Conservation (phyloP, 2,329 filamentous ascomycete species). For the Fonsecaea nubica region DNA sequence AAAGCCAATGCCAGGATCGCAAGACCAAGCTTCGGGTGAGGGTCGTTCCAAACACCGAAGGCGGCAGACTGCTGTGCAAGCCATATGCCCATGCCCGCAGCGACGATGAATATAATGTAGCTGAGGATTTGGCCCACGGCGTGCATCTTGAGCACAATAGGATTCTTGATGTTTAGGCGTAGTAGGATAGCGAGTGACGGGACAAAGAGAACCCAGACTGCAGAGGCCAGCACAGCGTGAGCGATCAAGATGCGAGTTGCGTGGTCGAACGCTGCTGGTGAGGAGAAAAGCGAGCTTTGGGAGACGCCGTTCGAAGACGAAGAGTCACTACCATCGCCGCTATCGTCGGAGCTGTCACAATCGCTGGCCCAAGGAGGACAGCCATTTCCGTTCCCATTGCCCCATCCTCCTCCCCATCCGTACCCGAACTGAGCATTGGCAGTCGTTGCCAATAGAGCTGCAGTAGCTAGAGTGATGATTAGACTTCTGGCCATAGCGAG, state of each 20-base stretch:
- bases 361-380: slow-evolving; percentile 18
- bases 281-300: slow-evolving; percentile 21
- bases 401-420: slow-evolving; percentile 21
- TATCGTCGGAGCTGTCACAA: slow-evolving; percentile 20
- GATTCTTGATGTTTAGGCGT: slow-evolving; percentile 37
- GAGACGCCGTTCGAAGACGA: slow-evolving; percentile 15
- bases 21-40: slow-evolving; percentile 43
- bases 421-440: slow-evolving; percentile 20
- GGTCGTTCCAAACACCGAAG: slow-evolving; percentile 39
- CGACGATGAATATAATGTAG: slow-evolving; percentile 43
- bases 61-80: slow-evolving; percentile 39
- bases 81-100: slow-evolving; percentile 43
- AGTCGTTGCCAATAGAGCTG: slow-evolving; percentile 16
- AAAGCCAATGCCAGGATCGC: slow-evolving; percentile 42
- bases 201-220: slow-evolving; percentile 43
- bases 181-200: slow-evolving; percentile 41
- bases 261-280: slow-evolving; percentile 25
- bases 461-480: slow-evolving; percentile 14
- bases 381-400: slow-evolving; percentile 15
- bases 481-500: slow-evolving; percentile 16
- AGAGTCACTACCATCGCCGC: slow-evolving; percentile 16
- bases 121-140: slow-evolving; percentile 41
- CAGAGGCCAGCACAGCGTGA: slow-evolving; percentile 41
- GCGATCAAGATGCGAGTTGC: slow-evolving; percentile 35
- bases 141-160: slow-evolving; percentile 40